phyloP scores from a whole-genome alignment of 257 asterid species.

The Rehmannia glutinosa region DNA sequence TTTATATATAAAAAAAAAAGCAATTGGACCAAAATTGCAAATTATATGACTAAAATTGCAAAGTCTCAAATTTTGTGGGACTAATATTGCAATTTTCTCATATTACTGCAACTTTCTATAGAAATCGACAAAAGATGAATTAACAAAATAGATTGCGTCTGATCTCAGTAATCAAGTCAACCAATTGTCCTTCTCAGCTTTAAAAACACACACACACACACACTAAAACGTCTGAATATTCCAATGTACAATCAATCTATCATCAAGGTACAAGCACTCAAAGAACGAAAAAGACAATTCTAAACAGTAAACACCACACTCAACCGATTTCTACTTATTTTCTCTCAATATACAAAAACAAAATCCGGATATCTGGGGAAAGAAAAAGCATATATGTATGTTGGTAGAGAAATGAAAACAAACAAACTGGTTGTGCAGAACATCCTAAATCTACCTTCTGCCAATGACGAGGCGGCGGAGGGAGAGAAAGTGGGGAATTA shows the following conservation, averaged over 20 bases:
- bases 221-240: not conserved
- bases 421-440: not conserved
- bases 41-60: too few relatives aligned
- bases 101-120: too few relatives aligned
- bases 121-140: not conserved
- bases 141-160: not conserved
- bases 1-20: too few relatives aligned
- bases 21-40: too few relatives aligned
- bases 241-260: conserved; percentile 5
- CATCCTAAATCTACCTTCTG: not conserved
- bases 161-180: not conserved
- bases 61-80: too few relatives aligned
- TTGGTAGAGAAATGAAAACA: not conserved
- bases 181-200: too few relatives aligned
- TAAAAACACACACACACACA: too few relatives aligned
- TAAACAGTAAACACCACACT: too few relatives aligned
- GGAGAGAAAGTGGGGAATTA: not conserved
- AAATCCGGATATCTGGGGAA: too few relatives aligned
- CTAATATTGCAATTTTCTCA: too few relatives aligned
- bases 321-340: not conserved
- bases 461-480: not conserved
- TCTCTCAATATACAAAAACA: not conserved
- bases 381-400: too few relatives aligned
- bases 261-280: not conserved
- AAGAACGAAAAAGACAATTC: not conserved